A percentile compares a stretch with the other conserved stretches of the same genome.
These are phyloP conservation scores for Leishmania major DNA, from an alignment of 208 protist species.

Conservation along the genomic window DNA sequence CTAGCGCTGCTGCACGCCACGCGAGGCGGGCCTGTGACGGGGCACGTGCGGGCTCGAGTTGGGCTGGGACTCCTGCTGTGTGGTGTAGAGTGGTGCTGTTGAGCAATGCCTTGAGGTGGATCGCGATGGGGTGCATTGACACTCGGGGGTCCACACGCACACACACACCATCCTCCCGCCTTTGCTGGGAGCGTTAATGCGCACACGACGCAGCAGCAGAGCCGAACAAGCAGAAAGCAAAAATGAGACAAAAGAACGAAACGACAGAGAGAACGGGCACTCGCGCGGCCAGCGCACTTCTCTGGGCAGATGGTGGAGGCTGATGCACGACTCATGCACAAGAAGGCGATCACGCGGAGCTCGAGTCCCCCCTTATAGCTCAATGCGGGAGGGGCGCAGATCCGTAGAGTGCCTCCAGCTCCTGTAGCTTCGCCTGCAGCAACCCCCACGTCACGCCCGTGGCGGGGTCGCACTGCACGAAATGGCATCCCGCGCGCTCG, in stretches of 20 bases:
- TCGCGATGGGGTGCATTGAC: neutral
- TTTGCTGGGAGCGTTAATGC: neutral
- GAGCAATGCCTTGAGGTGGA: neutral
- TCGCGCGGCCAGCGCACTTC: neutral
- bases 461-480: constrained; percentile 42
- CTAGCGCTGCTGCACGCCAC: too few relatives aligned
- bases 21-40: too few relatives aligned
- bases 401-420: constrained; percentile 10
- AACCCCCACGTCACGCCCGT: constrained; percentile 55
- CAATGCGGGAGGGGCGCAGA: neutral
- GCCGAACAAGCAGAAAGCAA: neutral
- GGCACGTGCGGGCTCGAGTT: too few relatives aligned
- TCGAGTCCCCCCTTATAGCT: neutral
- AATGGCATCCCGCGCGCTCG: constrained; percentile 50
- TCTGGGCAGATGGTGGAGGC: neutral
- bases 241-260: neutral
- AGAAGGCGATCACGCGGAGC: neutral
- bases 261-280: neutral
- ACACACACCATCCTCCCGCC: neutral
- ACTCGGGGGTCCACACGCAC: too few relatives aligned
- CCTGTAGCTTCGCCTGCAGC: constrained; percentile 36
- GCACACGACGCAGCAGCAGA: neutral
- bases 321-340: neutral
- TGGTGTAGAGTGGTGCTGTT: too few relatives aligned
- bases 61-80: too few relatives aligned